These are phyloP conservation scores for Cordyceps pruinosa DNA, from an alignment of 2,329 filamentous ascomycete species.

Conservation along the genomic window DNA sequence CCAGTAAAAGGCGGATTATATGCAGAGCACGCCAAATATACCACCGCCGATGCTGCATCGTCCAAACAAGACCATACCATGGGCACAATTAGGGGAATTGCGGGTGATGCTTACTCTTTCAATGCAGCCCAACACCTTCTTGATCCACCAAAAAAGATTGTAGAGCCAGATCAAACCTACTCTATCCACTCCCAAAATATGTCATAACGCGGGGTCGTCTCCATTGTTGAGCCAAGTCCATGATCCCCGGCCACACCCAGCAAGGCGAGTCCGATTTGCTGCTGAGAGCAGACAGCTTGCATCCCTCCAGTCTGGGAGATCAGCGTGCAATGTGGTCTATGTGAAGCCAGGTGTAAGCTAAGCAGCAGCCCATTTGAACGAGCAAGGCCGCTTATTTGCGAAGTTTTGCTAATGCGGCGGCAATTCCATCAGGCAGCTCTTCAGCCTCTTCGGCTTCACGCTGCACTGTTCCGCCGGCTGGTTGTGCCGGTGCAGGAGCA, in stretches of 20 bases:
- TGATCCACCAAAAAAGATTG: not conserved
- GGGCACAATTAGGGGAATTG: not conserved
- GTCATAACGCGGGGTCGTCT: not conserved
- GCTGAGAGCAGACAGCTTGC: not conserved
- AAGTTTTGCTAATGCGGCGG: slow-evolving; percentile 54
- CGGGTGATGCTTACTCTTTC: not conserved
- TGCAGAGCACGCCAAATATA: not conserved
- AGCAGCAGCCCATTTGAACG: not conserved
- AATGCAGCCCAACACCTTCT: not conserved
- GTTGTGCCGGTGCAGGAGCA: slow-evolving; percentile 31
- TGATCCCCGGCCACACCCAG: not conserved
- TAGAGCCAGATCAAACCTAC: not conserved
- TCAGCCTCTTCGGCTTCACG: slow-evolving; percentile 25
- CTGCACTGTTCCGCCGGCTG: not conserved
- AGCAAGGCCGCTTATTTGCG: slow-evolving; percentile 28
- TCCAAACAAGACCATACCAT: not conserved
- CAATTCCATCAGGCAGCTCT: slow-evolving; percentile 49
- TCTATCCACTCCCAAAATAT: not conserved
- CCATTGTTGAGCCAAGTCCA: not conserved
- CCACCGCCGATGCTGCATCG: not conserved
- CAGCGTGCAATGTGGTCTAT: not conserved
- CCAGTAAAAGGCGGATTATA: not conserved
- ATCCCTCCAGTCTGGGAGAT: not conserved
- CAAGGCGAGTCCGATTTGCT: not conserved
- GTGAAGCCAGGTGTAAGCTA: not conserved